Evolutionary conservation across 2,329 filamentous ascomycete genomes (phyloP), one percentile per base, ranked within the genome.

Genomic region (Penicillium expansum): DNA sequence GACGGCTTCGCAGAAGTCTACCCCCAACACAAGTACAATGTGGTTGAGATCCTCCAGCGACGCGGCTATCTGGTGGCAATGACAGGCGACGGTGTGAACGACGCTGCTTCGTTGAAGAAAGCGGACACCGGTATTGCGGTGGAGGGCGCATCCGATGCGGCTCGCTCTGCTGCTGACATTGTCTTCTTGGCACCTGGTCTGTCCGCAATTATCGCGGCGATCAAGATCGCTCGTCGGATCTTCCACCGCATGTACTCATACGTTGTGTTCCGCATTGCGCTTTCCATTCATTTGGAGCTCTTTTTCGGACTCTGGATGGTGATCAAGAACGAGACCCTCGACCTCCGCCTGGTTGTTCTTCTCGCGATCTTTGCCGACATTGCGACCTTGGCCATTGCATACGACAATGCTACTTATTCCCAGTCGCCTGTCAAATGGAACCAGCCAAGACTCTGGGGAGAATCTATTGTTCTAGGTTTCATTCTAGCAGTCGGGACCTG

Each of bases 161-260:
- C 92, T 69, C 90, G 91, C 65, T 94, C 91, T 58, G 91, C 91
- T 66, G 90, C 92, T 70, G 92, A 96, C 78, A 96, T 96, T 68
- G 91, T 96, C 68, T 96, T 96, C 83, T 85, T 96, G 73, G 91
- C 90, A 67, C 91, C 91, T 54, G 92, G 91, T 81, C 86, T 96
- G 61, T 92, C 91, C 76, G 90, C 91, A 62, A 95, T 96, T 75
- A 95, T 96, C 69, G 91, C 95, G 74, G 91, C 91, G 59, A 84
- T 96, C 67, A 96, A 96, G 82, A 95, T 90, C 65, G 93, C 91
- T 32, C 90, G 92, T 70, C 91, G 95, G 76, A 96, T 96, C 76
- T 96, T 96, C 83, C 91, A 96, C 80, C 90, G 92, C 70, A 96
- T 96, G 91, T 94, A 96, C 79, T 89, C 91, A 58, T 96, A 96